phyloP scores from a whole-genome alignment of 192 early-diverging fungal genomes.

The Podila clonocystis region DNA sequence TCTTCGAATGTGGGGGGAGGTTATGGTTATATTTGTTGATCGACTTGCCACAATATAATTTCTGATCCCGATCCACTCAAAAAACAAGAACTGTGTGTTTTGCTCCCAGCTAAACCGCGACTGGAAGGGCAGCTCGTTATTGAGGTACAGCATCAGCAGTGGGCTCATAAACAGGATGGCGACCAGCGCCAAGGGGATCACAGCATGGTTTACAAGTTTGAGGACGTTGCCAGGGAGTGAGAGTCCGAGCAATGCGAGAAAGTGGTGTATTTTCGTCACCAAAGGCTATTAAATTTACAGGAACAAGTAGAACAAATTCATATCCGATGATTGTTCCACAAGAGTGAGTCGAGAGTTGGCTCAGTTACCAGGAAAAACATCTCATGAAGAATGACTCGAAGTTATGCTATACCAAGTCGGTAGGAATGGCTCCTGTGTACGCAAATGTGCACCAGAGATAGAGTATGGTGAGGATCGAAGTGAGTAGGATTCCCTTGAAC shows the following conservation, averaged over 20 bases:
- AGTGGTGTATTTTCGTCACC: conserved; percentile 5
- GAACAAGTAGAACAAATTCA: conserved; percentile 1
- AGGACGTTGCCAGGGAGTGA: conserved; percentile 18
- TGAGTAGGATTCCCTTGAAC: conserved; percentile 55
- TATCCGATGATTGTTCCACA: neutral
- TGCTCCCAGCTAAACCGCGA: conserved; percentile 25
- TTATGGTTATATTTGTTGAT: neutral
- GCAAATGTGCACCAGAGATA: conserved; percentile 48
- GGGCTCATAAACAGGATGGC: conserved; percentile 68
- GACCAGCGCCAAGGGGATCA: conserved; percentile 54
- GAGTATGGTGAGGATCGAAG: conserved; percentile 46
- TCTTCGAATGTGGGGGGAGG: too few species aligned
- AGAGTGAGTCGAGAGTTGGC: too few species aligned
- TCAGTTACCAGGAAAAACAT: neutral
- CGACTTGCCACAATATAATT: conserved; percentile 27
- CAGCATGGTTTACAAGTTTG: conserved; percentile 21
- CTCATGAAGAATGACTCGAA: neutral
- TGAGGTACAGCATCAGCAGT: conserved; percentile 51
- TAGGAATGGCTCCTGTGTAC: conserved; percentile 8
- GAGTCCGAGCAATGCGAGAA: conserved; percentile 46
- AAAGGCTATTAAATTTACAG: conserved; percentile 11
- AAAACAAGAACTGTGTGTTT: neutral
- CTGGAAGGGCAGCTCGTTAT: conserved; percentile 57
- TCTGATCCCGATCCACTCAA: conserved; percentile 21
- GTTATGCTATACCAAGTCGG: conserved; percentile 15